Percentiles rank a stretch among this genome's conserved stretches.
These are phyloP conservation scores for Chamaecrista fasciculata DNA, from an alignment of 306 rosid species.

Conservation along the genomic window DNA sequence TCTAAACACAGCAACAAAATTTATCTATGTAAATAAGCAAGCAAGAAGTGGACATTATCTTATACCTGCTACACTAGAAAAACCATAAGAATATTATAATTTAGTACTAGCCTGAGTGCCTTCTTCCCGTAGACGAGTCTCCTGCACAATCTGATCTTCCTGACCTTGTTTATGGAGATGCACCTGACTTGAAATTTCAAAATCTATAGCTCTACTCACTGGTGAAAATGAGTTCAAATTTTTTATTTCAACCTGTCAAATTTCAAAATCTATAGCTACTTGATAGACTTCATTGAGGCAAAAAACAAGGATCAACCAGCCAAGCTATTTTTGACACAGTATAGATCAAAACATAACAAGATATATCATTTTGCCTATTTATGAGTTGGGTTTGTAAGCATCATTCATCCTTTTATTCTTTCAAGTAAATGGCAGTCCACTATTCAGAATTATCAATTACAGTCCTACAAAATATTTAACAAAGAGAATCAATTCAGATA, in stretches of 20 bases:
- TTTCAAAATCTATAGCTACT: constrained; percentile 84
- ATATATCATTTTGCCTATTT: constrained; percentile 7
- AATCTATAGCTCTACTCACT: no score
- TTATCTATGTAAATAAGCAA: no score
- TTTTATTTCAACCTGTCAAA: constrained; percentile 68
- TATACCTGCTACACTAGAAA: constrained; percentile 21
- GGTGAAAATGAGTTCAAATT: no score
- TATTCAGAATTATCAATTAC: neutral
- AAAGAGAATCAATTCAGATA: no score
- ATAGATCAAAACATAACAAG: neutral
- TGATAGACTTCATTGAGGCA: neutral
- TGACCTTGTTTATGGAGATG: no score
- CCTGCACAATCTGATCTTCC: no score
- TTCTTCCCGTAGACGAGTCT: no score
- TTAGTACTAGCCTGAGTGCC: constrained; percentile 68
- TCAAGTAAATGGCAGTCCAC: neutral
- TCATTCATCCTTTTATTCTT: no score
- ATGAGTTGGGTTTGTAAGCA: neutral
- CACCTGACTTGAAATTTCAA: no score
- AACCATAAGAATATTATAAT: constrained; percentile 31
- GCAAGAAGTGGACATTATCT: constrained; percentile 17
- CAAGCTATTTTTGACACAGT: neutral
- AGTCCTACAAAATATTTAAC: no score
- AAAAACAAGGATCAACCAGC: neutral
- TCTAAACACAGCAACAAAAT: no score